Evolutionary conservation across 495 filamentous ascomycete species (phyloP).

Genomic region (Pyrenula massariospora): DNA sequence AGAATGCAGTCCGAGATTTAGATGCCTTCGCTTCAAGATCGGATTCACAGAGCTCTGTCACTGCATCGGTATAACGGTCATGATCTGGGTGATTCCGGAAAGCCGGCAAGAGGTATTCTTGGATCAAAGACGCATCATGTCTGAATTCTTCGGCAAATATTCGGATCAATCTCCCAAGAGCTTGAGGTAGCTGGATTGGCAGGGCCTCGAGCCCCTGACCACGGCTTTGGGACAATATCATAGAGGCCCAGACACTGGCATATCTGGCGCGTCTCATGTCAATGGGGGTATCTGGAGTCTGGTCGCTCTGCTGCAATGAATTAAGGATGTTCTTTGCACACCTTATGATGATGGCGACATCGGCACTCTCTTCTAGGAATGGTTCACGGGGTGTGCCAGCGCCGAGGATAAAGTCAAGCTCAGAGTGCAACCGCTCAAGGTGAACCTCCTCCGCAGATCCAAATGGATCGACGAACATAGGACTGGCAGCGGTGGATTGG

Average conservation of each 20-base stretch:
- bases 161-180: constrained; percentile 55
- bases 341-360: constrained; percentile 57
- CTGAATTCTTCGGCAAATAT: constrained; percentile 50
- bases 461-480: constrained; percentile 81
- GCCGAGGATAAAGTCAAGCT: constrained; percentile 44
- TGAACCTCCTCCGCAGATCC: constrained; percentile 39
- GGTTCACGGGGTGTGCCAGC: constrained; percentile 34
- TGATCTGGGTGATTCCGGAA: constrained; percentile 29
- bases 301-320: constrained; percentile 35
- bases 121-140: constrained; percentile 52
- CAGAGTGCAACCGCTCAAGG: not conserved
- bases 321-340: constrained; percentile 71
- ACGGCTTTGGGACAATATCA: constrained; percentile 39
- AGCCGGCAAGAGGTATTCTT: constrained; percentile 52
- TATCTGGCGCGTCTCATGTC: constrained; percentile 63
- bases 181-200: constrained; percentile 43
- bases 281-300: constrained; percentile 15
- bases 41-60: constrained; percentile 45
- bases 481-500: constrained; percentile 26
- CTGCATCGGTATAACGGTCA: constrained; percentile 34
- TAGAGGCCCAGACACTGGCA: constrained; percentile 64
- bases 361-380: constrained; percentile 47
- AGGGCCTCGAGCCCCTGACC: constrained; percentile 10
- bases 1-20: constrained; percentile 21
- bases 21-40: constrained; percentile 49